Evolutionary conservation across 805 yeast species (phyloP).

Genomic region (Peterozyma toletana): DNA sequence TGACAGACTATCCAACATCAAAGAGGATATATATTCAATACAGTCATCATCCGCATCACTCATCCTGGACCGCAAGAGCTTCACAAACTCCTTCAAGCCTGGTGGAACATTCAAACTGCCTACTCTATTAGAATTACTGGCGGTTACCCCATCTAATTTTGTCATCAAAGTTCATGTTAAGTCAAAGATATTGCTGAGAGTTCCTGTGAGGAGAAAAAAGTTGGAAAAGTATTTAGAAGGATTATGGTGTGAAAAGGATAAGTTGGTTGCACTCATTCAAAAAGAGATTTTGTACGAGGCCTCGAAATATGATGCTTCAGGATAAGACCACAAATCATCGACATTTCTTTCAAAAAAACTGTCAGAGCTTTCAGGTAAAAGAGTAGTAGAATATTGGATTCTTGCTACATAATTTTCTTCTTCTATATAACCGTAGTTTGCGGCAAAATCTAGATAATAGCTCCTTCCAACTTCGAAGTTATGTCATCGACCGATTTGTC

Average conservation of each 20-base stretch:
- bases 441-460: too few relatives aligned
- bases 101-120: slow-evolving; percentile 24
- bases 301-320: too few relatives aligned
- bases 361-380: too few relatives aligned
- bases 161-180: slow-evolving; percentile 40
- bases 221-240: slow-evolving; percentile 73
- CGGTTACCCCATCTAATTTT: slow-evolving; percentile 21
- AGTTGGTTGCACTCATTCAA: slow-evolving; percentile 31
- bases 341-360: too few relatives aligned
- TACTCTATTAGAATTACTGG: slow-evolving; percentile 27
- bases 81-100: background rate
- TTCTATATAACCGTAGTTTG: too few relatives aligned
- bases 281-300: slow-evolving; percentile 6
- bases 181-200: slow-evolving; percentile 34
- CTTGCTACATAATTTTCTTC: too few relatives aligned
- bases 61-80: background rate
- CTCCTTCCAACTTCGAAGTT: slow-evolving; percentile 45
- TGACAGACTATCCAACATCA: background rate
- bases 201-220: slow-evolving; percentile 46
- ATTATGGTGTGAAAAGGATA: slow-evolving; percentile 68
- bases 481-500: slow-evolving; percentile 47
- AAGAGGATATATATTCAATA: background rate
- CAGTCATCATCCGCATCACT: background rate
- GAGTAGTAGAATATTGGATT: too few relatives aligned
- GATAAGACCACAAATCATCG: too few relatives aligned